A percentile compares a stretch with the other conserved stretches of the same genome.
These are phyloP conservation scores for Pseudoneurospora amorphoporcata DNA, from an alignment of 495 filamentous ascomycete species.

Conservation along the genomic window DNA sequence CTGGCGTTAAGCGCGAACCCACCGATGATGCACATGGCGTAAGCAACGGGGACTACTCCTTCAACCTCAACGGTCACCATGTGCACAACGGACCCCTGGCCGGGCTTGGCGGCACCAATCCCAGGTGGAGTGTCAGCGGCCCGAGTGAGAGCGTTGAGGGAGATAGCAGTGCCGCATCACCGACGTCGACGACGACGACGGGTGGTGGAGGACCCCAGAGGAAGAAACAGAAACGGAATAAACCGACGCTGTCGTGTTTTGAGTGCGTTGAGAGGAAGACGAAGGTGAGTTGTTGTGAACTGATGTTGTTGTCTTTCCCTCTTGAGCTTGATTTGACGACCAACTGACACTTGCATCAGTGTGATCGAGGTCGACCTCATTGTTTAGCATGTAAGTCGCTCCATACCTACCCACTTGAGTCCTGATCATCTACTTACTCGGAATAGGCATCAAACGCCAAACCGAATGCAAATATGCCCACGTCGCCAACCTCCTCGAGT, in stretches of 20 bases:
- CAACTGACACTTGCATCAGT: slow-evolving; percentile 25
- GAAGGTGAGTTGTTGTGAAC: slow-evolving; percentile 36
- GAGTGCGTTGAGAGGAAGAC: slow-evolving; percentile 66
- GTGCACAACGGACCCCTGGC: background rate
- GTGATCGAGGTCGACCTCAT: slow-evolving; percentile 46
- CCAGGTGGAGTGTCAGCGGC: background rate
- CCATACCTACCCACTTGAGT: background rate
- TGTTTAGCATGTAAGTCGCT: slow-evolving; percentile 54
- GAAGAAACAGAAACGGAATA: slow-evolving; percentile 67
- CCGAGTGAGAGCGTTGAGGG: slow-evolving; percentile 4
- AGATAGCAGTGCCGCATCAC: slow-evolving; percentile 22
- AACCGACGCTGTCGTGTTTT: slow-evolving; percentile 61
- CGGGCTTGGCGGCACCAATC: slow-evolving; percentile 7
- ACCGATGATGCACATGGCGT: background rate
- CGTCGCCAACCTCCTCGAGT: slow-evolving; percentile 61
- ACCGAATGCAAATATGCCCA: slow-evolving; percentile 59
- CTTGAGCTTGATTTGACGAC: background rate
- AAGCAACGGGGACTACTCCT: background rate
- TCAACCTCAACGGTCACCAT: background rate
- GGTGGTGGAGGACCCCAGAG: slow-evolving; percentile 23
- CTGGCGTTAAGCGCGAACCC: slow-evolving; percentile 1
- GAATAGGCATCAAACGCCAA: slow-evolving; percentile 51
- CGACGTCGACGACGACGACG: slow-evolving; percentile 9
- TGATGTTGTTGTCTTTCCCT: background rate
- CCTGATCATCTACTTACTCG: background rate